phyloP scores from a whole-genome alignment of 164 flowering plant species.

The Chimonanthus salicifolius region DNA sequence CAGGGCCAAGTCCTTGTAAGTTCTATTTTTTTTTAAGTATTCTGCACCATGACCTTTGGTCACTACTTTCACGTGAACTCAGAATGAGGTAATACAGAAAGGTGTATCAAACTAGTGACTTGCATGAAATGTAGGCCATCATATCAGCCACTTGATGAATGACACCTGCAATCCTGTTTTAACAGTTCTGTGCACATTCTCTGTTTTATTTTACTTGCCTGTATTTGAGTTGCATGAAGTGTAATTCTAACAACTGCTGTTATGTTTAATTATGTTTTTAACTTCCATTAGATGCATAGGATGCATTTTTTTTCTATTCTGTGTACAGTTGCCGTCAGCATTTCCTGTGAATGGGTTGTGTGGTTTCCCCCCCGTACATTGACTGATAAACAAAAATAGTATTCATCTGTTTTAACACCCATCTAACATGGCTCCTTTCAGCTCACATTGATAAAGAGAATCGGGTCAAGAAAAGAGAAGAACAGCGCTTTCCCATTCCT shows the following conservation, averaged over 20 bases:
- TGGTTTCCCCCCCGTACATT: not conserved
- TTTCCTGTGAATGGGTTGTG: not conserved
- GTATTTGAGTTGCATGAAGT: not conserved
- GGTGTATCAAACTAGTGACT: not conserved
- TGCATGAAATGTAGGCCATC: no score
- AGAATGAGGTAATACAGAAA: not conserved
- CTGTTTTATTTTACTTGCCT: no score
- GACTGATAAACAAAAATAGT: no score
- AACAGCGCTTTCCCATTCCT: slow-evolving; percentile 71
- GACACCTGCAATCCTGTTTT: no score
- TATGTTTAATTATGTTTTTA: not conserved
- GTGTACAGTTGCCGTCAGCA: not conserved
- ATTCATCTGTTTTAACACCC: not conserved
- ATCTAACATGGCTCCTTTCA: slow-evolving; percentile 11
- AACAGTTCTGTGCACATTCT: no score
- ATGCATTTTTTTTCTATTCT: not conserved
- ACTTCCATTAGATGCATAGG: not conserved
- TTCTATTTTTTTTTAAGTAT: slow-evolving; percentile 1
- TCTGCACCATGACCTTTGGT: not conserved
- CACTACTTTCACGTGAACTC: not conserved
- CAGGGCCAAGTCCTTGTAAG: slow-evolving; percentile 31
- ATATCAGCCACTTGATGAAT: no score
- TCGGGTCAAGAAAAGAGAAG: slow-evolving; percentile 43
- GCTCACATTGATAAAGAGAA: slow-evolving; percentile 29
- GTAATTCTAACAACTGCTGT: not conserved